Evolutionary conservation across 495 filamentous ascomycete species (phyloP).

Genomic region (Cercophora samala): DNA sequence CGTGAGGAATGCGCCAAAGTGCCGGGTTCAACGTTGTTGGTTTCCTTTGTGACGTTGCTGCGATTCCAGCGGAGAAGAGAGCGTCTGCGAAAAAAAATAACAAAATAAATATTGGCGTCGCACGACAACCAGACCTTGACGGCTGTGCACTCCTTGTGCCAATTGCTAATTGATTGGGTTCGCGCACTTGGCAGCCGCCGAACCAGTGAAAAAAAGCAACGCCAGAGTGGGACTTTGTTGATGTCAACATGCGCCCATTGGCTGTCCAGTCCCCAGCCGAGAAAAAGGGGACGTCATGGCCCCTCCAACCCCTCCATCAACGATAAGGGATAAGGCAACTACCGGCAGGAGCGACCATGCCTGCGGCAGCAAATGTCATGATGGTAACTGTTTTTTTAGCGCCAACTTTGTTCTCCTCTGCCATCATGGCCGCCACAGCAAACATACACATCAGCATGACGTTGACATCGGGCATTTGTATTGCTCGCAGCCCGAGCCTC

Average conservation of each 20-base stretch:
- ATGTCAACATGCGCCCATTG: constrained; percentile 8
- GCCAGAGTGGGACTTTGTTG: background rate
- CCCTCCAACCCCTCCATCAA: background rate
- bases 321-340: background rate
- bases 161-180: constrained; percentile 10
- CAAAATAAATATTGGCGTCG: background rate
- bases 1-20: background rate
- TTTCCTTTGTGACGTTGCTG: background rate
- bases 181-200: background rate
- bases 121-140: background rate
- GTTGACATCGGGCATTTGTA: background rate
- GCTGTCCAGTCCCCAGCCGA: background rate
- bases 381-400: background rate
- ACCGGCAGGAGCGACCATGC: background rate
- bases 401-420: background rate
- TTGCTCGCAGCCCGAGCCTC: background rate
- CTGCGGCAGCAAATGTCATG: background rate
- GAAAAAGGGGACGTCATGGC: background rate
- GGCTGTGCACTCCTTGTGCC: background rate
- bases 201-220: constrained; percentile 8
- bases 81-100: background rate
- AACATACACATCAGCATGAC: background rate
- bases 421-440: background rate
- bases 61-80: background rate
- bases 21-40: background rate